A percentile compares a stretch with the other conserved stretches of the same genome.
phyloP scores from a whole-genome alignment of 768 basidiomycete species.

The Trametes meyenii region DNA sequence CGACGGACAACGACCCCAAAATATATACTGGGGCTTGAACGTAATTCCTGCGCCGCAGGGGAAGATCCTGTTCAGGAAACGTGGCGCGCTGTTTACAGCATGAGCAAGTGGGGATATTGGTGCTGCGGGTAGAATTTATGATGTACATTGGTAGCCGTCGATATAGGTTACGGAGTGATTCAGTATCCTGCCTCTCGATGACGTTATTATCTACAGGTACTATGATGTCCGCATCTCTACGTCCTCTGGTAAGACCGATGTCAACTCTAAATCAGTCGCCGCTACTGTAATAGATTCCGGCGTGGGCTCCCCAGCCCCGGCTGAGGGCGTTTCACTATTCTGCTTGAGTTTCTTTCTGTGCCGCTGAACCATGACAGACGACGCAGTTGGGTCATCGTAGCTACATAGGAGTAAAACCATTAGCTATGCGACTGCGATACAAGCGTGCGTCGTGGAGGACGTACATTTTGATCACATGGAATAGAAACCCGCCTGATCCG shows the following conservation, averaged over 20 bases:
- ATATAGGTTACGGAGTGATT: background rate
- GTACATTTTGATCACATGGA: constrained; percentile 88
- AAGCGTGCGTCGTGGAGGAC: constrained; percentile 17
- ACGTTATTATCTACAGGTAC: background rate
- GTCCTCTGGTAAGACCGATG: background rate
- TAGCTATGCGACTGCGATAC: background rate
- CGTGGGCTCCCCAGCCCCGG: background rate
- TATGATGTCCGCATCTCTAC: constrained; percentile 23
- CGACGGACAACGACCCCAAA: constrained; percentile 29
- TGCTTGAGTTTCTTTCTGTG: constrained; percentile 44
- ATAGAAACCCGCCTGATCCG: constrained; percentile 85
- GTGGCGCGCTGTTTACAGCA: background rate
- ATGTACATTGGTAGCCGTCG: background rate
- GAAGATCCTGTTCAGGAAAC: constrained; percentile 28
- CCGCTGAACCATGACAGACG: constrained; percentile 52
- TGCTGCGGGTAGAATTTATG: background rate
- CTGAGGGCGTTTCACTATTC: constrained; percentile 2
- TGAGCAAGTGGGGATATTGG: background rate
- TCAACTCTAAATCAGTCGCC: background rate
- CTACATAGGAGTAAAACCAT: constrained; percentile 35
- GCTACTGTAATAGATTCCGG: background rate
- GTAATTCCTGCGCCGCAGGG: constrained; percentile 28
- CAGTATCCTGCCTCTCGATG: background rate
- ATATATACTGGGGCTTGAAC: constrained; percentile 22
- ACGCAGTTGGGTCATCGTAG: constrained; percentile 67